These are phyloP conservation scores for Nakaseomyces glabratus DNA, from an alignment of 1,139 yeast genomes.

Conservation along the genomic window DNA sequence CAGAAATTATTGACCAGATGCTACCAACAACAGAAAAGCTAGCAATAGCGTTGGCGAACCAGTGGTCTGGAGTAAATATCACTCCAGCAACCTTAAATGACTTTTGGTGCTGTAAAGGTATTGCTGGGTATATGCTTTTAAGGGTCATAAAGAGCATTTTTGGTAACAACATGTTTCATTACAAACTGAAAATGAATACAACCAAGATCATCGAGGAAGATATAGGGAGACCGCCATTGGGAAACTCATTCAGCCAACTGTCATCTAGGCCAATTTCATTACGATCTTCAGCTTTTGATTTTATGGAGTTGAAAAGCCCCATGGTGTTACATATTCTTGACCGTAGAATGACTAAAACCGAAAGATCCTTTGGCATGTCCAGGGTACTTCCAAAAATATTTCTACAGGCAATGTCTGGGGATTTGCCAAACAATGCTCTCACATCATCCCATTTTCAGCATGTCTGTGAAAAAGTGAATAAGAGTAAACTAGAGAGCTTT, in stretches of 20 bases:
- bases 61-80: constrained; percentile 92
- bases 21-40: constrained; percentile 59
- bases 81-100: constrained; percentile 75
- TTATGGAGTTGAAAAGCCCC: constrained; percentile 73
- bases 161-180: constrained; percentile 79
- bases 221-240: constrained; percentile 74
- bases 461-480: constrained; percentile 88
- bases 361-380: constrained; percentile 82
- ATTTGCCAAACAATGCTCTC: constrained; percentile 66
- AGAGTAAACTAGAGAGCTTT: constrained; percentile 71
- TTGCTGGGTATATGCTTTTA: constrained; percentile 73
- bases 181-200: constrained; percentile 52
- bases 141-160: constrained; percentile 60
- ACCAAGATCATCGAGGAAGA: constrained; percentile 66
- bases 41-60: constrained; percentile 66
- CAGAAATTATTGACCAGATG: constrained; percentile 72
- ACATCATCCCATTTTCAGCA: constrained; percentile 82
- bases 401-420: constrained; percentile 94
- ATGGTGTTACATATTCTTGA: constrained; percentile 77
- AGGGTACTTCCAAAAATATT: constrained; percentile 88
- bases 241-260: constrained; percentile 47
- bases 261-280: constrained; percentile 52
- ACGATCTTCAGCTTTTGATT: constrained; percentile 40
- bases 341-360: constrained; percentile 91
- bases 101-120: constrained; percentile 87